Percentiles rank a stretch among this genome's conserved stretches.
Conservation (phyloP, 805 yeast genomes). For the Nakazawaea pomicola region DNA sequence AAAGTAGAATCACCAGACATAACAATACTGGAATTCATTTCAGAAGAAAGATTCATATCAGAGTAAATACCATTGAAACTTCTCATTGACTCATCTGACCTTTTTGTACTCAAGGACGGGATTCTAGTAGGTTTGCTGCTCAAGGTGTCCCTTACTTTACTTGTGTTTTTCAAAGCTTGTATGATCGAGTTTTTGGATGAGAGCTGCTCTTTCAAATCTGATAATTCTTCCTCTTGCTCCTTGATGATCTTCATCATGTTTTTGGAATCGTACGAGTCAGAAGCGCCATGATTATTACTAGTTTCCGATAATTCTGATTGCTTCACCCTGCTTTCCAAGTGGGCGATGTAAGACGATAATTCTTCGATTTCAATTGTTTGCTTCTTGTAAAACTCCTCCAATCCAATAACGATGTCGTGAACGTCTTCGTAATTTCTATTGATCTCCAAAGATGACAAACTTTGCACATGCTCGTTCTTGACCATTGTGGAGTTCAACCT, state of each 20-base stretch:
- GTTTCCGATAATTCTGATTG: slow-evolving; percentile 8
- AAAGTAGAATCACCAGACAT: not conserved
- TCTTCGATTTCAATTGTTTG: slow-evolving; percentile 53
- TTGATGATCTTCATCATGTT: slow-evolving; percentile 28
- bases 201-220: slow-evolving; percentile 54
- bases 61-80: slow-evolving; percentile 4
- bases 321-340: slow-evolving; percentile 51
- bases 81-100: slow-evolving; percentile 17
- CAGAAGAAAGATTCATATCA: slow-evolving; percentile 6
- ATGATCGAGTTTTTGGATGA: slow-evolving; percentile 77
- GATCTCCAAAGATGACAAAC: slow-evolving; percentile 40
- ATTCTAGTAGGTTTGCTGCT: not conserved
- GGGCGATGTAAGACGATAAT: slow-evolving; percentile 51
- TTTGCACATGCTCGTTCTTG: slow-evolving; percentile 56
- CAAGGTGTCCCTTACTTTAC: slow-evolving; percentile 44
- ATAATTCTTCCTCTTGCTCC: slow-evolving; percentile 66
- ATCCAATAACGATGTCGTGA: slow-evolving; percentile 33
- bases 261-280: not conserved
- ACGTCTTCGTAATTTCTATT: slow-evolving; percentile 21
- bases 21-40: slow-evolving; percentile 4
- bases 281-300: slow-evolving; percentile 4
- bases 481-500: slow-evolving; percentile 36
- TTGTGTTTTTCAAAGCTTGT: slow-evolving; percentile 62
- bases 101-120: slow-evolving; percentile 7
- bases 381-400: slow-evolving; percentile 43